A percentile compares a stretch with the other conserved stretches of the same genome.
These are phyloP conservation scores for Saccharomycopsis sp. DNA, from an alignment of 805 yeast species.

Conservation along the genomic window DNA sequence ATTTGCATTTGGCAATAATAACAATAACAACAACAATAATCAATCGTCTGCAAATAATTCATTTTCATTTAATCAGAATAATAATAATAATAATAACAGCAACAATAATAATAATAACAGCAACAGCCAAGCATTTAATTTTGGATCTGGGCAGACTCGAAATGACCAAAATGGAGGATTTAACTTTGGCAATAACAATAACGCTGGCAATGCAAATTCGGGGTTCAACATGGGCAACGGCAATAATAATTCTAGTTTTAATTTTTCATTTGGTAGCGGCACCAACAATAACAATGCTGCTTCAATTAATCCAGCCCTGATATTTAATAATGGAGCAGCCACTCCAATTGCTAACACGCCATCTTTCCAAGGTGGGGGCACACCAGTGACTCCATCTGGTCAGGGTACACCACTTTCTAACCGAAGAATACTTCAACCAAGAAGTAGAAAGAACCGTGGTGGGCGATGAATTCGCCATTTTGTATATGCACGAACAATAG, in stretches of 20 bases:
- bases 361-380: background rate
- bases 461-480: too few species aligned
- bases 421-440: background rate
- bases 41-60: background rate
- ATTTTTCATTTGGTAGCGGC: background rate
- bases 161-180: background rate
- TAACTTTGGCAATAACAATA: background rate
- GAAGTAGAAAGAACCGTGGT: too few species aligned
- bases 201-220: background rate
- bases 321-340: background rate
- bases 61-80: background rate
- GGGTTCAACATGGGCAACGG: slow-evolving; percentile 1
- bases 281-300: background rate
- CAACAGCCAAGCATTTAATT: slow-evolving; percentile 2
- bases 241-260: background rate
- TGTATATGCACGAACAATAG: too few species aligned
- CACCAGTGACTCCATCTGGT: background rate
- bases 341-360: background rate
- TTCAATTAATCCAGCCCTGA: background rate
- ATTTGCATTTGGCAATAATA: background rate
- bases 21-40: background rate
- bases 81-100: background rate
- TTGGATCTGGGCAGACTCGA: background rate
- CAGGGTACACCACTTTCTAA: background rate
- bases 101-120: background rate